Percentiles rank a stretch among this genome's conserved stretches.
These are phyloP conservation scores for Parachaetomium inaequale DNA, from an alignment of 495 filamentous ascomycete species.

Conservation along the genomic window DNA sequence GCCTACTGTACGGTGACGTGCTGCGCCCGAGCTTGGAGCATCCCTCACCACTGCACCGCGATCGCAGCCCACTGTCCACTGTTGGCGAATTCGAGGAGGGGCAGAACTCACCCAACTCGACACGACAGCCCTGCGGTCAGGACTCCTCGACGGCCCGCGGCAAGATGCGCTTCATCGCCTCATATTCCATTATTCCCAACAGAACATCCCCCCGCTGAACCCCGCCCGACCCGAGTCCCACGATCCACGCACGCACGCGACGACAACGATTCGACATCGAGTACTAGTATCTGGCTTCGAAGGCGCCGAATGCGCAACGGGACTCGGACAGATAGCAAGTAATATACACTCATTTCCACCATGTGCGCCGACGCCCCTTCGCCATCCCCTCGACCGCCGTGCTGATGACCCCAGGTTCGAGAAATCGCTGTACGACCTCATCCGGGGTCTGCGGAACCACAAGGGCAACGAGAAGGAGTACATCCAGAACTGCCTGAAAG, in stretches of 20 bases:
- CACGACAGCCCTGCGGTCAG: neutral
- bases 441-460: slow-evolving; percentile 87
- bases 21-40: slow-evolving; percentile 1
- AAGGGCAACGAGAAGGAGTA: slow-evolving; percentile 92
- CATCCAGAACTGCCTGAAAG: slow-evolving; percentile 82
- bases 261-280: slow-evolving; percentile 1
- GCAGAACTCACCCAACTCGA: neutral
- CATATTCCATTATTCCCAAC: slow-evolving; percentile 6
- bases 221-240: slow-evolving; percentile 7
- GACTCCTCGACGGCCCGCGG: neutral
- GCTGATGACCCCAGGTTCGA: slow-evolving; percentile 72
- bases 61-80: neutral
- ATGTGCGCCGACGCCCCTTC: slow-evolving; percentile 21
- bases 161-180: slow-evolving; percentile 17
- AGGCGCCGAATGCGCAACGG: neutral
- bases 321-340: neutral
- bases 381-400: neutral
- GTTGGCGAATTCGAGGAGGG: neutral
- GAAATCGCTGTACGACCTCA: slow-evolving; percentile 98
- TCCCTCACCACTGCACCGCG: neutral
- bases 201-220: slow-evolving; percentile 12
- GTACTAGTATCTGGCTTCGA: neutral
- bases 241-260: neutral
- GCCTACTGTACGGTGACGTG: slow-evolving; percentile 23
- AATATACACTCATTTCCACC: slow-evolving; percentile 16